Percentiles rank a stretch among this genome's conserved stretches.
Evolutionary conservation across 139 green algal species (phyloP).

Genomic region (Chlamydomonas sphaeroides): DNA sequence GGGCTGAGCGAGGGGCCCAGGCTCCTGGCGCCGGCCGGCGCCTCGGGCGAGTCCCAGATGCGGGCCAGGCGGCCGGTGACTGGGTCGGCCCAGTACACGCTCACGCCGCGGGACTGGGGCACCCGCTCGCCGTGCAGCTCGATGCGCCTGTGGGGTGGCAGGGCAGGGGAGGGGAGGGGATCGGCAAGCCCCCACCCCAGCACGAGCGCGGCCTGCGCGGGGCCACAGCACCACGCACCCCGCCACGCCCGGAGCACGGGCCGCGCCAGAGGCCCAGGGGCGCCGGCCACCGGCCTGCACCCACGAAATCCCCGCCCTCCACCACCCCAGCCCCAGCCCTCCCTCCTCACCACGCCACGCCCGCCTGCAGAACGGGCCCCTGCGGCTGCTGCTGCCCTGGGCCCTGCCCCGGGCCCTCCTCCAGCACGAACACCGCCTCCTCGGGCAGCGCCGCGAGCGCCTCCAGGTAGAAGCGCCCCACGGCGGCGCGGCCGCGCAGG

Average conservation of each 20-base stretch:
- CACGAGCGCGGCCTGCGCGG: too few relatives aligned
- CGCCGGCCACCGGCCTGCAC: too few relatives aligned
- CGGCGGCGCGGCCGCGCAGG: slow-evolving; percentile 5
- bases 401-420: not conserved
- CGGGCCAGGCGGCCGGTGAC: not conserved
- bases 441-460: slow-evolving; percentile 22
- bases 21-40: slow-evolving; percentile 39
- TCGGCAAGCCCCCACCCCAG: not conserved
- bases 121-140: slow-evolving; percentile 19
- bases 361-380: slow-evolving; percentile 18
- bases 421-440: slow-evolving; percentile 39
- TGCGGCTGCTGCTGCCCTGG: not conserved
- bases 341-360: slow-evolving; percentile 41
- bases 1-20: not conserved
- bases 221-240: too few relatives aligned
- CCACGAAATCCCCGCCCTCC: not conserved
- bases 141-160: slow-evolving; percentile 26
- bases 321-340: not conserved
- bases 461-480: slow-evolving; percentile 41
- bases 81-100: slow-evolving; percentile 22
- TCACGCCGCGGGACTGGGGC: slow-evolving; percentile 35
- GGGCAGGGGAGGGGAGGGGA: not conserved
- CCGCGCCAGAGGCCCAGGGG: too few relatives aligned
- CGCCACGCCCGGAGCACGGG: not conserved
- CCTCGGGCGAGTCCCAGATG: slow-evolving; percentile 43